Evolutionary conservation across 2,329 filamentous ascomycete genomes (phyloP).

Genomic region (Rutstroemia sp.): DNA sequence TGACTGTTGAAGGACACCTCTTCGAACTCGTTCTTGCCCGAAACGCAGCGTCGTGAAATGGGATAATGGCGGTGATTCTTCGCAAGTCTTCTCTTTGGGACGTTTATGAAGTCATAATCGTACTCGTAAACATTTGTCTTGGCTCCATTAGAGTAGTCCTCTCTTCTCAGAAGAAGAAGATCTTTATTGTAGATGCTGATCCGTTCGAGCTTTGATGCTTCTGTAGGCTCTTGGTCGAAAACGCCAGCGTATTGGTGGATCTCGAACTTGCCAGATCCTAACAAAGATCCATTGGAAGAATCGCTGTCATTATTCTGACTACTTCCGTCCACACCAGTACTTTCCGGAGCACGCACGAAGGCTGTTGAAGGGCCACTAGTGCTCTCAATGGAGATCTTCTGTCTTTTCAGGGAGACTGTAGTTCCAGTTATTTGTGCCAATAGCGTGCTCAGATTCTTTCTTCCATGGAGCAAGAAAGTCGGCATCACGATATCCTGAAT

Average conservation of each 20-base stretch:
- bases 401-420: slow-evolving; percentile 4
- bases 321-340: neutral
- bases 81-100: neutral
- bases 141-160: slow-evolving; percentile 29
- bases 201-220: slow-evolving; percentile 32
- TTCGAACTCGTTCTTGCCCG: slow-evolving; percentile 39
- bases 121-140: slow-evolving; percentile 34
- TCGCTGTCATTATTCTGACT: neutral
- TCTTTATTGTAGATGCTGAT: slow-evolving; percentile 40
- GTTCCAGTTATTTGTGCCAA: slow-evolving; percentile 7
- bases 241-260: slow-evolving; percentile 2
- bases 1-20: slow-evolving; percentile 39
- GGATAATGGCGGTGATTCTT: slow-evolving; percentile 20
- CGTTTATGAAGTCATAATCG: neutral
- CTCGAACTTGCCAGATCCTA: slow-evolving; percentile 1
- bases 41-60: slow-evolving; percentile 38
- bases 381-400: slow-evolving; percentile 39
- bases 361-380: slow-evolving; percentile 41
- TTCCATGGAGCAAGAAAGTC: slow-evolving; percentile 25
- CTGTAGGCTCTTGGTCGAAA: slow-evolving; percentile 36
- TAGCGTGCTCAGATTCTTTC: slow-evolving; percentile 16
- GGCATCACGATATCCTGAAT: slow-evolving; percentile 12
- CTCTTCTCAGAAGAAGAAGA: slow-evolving; percentile 32
- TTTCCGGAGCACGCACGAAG: slow-evolving; percentile 30
- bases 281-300: slow-evolving; percentile 1